Evolutionary conservation across 1,284 basidiomycete species (phyloP).

Genomic region (Abortiporus biennis): DNA sequence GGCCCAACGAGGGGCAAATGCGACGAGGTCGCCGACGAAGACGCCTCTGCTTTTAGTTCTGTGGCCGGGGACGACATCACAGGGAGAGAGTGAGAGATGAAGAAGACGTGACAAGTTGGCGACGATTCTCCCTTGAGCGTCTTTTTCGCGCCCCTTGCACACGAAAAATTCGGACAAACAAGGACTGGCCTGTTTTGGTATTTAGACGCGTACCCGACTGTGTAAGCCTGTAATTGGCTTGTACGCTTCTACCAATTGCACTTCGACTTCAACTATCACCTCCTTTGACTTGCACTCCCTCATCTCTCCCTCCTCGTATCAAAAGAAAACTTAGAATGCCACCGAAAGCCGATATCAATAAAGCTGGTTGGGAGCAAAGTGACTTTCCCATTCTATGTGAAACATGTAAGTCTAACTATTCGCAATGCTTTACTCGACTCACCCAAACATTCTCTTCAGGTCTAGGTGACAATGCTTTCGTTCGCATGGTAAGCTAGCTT

Average conservation of each 20-base stretch:
- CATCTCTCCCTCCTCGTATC: constrained; percentile 1
- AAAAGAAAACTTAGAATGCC: constrained; percentile 11
- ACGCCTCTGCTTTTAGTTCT: constrained; percentile 11
- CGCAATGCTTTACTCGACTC: constrained; percentile 7
- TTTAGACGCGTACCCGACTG: no score
- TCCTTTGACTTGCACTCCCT: neutral
- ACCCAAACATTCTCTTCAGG: constrained; percentile 37
- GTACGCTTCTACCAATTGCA: no score
- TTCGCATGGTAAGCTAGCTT: constrained; percentile 82
- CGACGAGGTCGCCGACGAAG: constrained; percentile 15
- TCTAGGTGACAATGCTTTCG: constrained; percentile 83
- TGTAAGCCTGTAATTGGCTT: no score
- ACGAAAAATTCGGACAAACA: no score
- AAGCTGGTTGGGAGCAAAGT: constrained; percentile 87
- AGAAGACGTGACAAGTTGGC: no score
- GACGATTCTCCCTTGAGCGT: no score
- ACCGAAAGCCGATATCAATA: constrained; percentile 82
- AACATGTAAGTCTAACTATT: constrained; percentile 60
- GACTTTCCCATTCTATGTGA: constrained; percentile 90
- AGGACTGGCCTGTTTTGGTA: no score
- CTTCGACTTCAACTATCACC: neutral
- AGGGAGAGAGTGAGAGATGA: no score
- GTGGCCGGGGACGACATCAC: constrained; percentile 6
- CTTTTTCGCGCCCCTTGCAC: no score
- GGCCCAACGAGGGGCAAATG: constrained; percentile 26